Evolutionary conservation across 805 yeast genomes (phyloP).

Genomic region (Saturnispora ahearnii): DNA sequence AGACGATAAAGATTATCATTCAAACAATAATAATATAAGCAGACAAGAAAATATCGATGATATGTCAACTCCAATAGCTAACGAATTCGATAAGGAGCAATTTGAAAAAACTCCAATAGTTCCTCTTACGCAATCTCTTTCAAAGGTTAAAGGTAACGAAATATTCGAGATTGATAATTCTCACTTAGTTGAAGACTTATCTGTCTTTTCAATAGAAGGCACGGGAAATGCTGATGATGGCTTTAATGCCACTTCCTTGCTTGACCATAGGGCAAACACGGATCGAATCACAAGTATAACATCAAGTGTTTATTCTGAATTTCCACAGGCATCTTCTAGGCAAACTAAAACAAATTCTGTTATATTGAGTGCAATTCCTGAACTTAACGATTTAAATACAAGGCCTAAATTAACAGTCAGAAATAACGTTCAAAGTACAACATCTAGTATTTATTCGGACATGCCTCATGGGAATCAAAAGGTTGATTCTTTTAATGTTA

Average conservation of each 20-base stretch:
- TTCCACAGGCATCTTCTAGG: background rate
- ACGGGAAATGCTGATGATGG: background rate
- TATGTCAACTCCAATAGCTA: constrained; percentile 9
- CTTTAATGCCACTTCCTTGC: background rate
- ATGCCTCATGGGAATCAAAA: constrained; percentile 4
- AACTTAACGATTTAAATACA: background rate
- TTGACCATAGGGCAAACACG: background rate
- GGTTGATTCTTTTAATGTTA: constrained; percentile 2
- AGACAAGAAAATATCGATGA: background rate
- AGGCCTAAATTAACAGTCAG: background rate
- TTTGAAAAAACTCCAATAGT: constrained; percentile 18
- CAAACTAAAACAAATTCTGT: background rate
- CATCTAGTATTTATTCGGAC: constrained; percentile 20
- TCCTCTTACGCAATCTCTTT: constrained; percentile 1
- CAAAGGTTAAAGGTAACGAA: constrained; percentile 1
- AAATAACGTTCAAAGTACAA: constrained; percentile 10
- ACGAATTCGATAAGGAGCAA: constrained; percentile 9
- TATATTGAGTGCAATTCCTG: constrained; percentile 4
- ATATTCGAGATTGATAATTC: background rate
- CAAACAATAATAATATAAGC: background rate
- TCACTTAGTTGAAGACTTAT: constrained; percentile 2
- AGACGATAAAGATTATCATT: background rate
- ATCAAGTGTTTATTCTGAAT: constrained; percentile 20
- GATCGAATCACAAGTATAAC: constrained; percentile 12
- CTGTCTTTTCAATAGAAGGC: background rate